phyloP scores from a whole-genome alignment of 345 rosid genomes.

The Dimocarpus longan region DNA sequence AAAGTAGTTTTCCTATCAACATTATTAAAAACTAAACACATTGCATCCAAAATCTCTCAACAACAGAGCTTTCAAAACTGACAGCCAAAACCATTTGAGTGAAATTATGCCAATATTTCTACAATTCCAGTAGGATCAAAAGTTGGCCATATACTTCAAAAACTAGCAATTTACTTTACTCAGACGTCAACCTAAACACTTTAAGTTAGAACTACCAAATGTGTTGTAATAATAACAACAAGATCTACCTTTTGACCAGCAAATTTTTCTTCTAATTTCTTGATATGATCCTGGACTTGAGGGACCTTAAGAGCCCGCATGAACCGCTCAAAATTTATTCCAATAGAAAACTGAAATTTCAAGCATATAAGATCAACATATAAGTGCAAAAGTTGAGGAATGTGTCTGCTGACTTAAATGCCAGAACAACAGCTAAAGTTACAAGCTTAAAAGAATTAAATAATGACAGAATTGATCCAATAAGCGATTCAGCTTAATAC shows the following conservation, averaged over 20 bases:
- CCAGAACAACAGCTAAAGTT: conserved; percentile 14
- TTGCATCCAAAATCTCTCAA: not conserved
- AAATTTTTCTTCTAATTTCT: conserved; percentile 85
- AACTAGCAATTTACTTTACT: not conserved
- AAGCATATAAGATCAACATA: conserved; percentile 24
- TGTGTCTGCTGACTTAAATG: conserved; percentile 5
- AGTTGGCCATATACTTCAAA: not conserved
- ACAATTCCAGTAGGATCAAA: conserved; percentile 1
- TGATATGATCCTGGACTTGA: conserved; percentile 71
- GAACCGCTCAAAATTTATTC: conserved; percentile 82
- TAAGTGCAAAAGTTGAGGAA: conserved; percentile 8
- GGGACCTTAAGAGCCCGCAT: conserved; percentile 73
- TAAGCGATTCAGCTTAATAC: conserved; percentile 23
- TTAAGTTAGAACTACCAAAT: not conserved
- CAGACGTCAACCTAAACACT: not conserved
- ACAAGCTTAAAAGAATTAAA: conserved; percentile 8
- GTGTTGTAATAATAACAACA: not conserved
- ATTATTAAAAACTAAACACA: not conserved
- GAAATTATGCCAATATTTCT: not conserved
- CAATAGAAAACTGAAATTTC: conserved; percentile 84
- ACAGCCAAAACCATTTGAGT: not conserved
- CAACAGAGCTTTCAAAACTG: not conserved
- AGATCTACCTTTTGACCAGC: conserved; percentile 82
- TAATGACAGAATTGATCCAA: conserved; percentile 26
- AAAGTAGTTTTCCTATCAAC: not conserved